These are phyloP conservation scores for Globisporangium mamillatum DNA, from an alignment of 352 stramenopile genomes.

Conservation along the genomic window DNA sequence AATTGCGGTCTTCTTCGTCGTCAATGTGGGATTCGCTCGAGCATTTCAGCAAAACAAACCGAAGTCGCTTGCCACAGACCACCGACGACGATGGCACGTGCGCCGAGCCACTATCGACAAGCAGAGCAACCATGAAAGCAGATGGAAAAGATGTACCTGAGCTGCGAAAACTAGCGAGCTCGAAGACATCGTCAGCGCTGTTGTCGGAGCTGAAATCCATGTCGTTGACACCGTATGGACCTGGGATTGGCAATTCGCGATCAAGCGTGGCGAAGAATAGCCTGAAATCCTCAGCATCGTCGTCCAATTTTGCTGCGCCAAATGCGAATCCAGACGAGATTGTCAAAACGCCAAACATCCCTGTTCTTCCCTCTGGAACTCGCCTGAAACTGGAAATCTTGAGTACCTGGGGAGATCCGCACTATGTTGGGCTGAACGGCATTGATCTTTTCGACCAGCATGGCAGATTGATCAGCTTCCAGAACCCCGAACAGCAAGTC, in stretches of 20 bases:
- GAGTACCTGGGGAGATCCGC: slow-evolving; percentile 85
- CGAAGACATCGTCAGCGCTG: slow-evolving; percentile 13
- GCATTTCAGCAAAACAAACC: slow-evolving; percentile 78
- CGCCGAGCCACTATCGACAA: not conserved
- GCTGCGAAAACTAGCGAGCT: not conserved
- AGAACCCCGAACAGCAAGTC: slow-evolving; percentile 47
- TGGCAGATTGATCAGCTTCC: slow-evolving; percentile 55
- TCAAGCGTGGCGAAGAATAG: not conserved
- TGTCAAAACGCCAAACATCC: slow-evolving; percentile 28
- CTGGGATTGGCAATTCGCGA: not conserved
- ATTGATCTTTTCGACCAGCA: slow-evolving; percentile 85
- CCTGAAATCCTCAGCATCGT: not conserved
- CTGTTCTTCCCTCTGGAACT: slow-evolving; percentile 57
- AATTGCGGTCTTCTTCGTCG: slow-evolving; percentile 2
- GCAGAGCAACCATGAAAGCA: not conserved
- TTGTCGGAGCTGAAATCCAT: slow-evolving; percentile 13
- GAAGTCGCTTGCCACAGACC: slow-evolving; percentile 40
- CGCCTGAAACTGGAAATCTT: slow-evolving; percentile 76
- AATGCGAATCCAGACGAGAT: not conserved
- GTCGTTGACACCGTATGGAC: slow-evolving; percentile 2
- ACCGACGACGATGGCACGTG: slow-evolving; percentile 8
- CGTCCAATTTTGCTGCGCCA: too few relatives aligned
- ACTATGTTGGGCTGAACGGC: slow-evolving; percentile 89
- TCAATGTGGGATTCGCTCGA: slow-evolving; percentile 69
- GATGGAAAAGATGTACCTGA: slow-evolving; percentile 5